A percentile compares a stretch with the other conserved stretches of the same genome.
These are phyloP conservation scores for Melampsora larici-populina DNA, from an alignment of 1,284 basidiomycete species.

Conservation along the genomic window DNA sequence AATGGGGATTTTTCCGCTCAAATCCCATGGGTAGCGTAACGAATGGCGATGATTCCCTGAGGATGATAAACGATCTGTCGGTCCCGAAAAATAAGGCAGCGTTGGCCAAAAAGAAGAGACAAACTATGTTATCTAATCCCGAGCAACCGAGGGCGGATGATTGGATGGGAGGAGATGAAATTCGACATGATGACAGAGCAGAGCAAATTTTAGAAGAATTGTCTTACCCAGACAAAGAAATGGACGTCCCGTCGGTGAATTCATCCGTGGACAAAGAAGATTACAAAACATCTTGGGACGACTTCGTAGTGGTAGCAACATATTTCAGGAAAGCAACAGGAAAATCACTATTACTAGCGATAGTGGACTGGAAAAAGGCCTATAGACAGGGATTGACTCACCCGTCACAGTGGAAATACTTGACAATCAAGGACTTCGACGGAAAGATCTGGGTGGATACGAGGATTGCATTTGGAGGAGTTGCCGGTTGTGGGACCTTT, in stretches of 20 bases:
- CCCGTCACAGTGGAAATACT: not conserved
- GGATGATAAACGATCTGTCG: no score
- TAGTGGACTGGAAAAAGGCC: not conserved
- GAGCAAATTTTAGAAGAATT: not conserved
- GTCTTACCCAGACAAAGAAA: no score
- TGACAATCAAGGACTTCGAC: not conserved
- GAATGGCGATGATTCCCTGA: no score
- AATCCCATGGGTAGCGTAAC: no score
- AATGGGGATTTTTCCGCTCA: no score
- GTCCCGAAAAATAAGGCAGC: no score
- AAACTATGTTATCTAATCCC: no score
- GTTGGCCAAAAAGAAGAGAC: no score
- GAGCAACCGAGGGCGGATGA: no score
- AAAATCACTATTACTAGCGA: not conserved
- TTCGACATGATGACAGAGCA: no score
- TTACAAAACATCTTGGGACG: conserved; percentile 6
- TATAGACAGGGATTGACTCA: not conserved
- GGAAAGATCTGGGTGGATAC: not conserved
- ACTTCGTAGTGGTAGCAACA: not conserved
- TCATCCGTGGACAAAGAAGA: not conserved
- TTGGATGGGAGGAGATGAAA: no score
- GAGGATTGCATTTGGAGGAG: not conserved
- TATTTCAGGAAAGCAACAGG: not conserved
- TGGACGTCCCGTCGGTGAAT: not conserved
- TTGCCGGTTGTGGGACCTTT: not conserved